Percentiles rank a stretch among this genome's conserved stretches.
Evolutionary conservation across 2,329 filamentous ascomycete genomes (phyloP).

Genomic region (Penicillium nordicum): DNA sequence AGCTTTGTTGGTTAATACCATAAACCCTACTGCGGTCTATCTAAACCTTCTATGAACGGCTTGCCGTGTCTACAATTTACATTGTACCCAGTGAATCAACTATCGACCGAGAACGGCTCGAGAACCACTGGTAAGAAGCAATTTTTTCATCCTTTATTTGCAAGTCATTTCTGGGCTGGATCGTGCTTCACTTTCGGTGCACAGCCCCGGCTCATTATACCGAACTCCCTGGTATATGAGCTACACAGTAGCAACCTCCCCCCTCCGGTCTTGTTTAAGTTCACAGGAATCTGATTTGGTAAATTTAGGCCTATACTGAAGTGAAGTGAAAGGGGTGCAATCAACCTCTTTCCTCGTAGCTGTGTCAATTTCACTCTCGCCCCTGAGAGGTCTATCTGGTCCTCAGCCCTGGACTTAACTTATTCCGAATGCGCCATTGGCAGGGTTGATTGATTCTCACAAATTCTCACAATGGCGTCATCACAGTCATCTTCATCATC

Average conservation of each 20-base stretch:
- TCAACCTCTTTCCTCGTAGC: background rate
- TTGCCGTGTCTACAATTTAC: background rate
- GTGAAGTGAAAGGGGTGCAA: background rate
- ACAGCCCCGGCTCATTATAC: background rate
- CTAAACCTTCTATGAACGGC: background rate
- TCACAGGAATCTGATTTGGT: background rate
- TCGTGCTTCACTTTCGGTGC: background rate
- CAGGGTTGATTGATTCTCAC: constrained; percentile 1
- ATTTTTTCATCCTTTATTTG: background rate
- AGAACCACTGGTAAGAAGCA: background rate
- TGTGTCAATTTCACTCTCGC: background rate
- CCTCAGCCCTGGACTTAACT: background rate
- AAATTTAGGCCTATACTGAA: background rate
- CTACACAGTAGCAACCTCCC: background rate
- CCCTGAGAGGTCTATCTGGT: background rate
- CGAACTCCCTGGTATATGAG: background rate
- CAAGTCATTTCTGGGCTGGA: background rate
- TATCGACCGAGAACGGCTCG: constrained; percentile 2
- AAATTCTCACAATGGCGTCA: constrained; percentile 27
- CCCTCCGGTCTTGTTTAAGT: background rate
- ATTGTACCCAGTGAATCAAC: background rate
- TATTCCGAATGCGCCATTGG: background rate
- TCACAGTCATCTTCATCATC: constrained; percentile 31
- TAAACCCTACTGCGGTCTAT: background rate
- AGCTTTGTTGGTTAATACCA: background rate